Evolutionary conservation across 2,329 filamentous ascomycete genomes (phyloP), one percentile per base, ranked within the genome.

Genomic region (Paraphaeosphaeria minitans): DNA sequence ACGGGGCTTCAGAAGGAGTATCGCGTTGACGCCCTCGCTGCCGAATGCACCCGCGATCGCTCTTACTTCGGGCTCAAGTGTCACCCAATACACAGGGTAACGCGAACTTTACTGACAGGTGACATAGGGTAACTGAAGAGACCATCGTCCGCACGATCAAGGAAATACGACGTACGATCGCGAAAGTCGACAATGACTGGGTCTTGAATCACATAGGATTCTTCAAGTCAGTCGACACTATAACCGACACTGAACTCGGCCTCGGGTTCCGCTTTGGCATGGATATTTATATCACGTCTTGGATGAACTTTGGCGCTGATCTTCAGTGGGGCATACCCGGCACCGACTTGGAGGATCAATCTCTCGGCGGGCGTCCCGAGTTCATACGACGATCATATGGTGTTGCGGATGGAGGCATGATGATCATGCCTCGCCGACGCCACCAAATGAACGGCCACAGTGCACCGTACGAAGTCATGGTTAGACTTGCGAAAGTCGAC

Each of bases 281-380:
- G 9, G 73, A 76, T 53, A 65, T 74, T 21, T 76, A 74, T 58
- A 70, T 76, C 31, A 75, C 73, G 4, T 73, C 69, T 21, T 76
- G 73, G 73, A 62, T 74, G 43, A 71, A 76, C 58, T 73, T 74
- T 43, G 71, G 69, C 27, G 71, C 68, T 10, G 70, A 75, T 51
- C 55, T 67, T 33, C 61, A 66, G 51, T 76, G 73, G 73, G 63
- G 66, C 53, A 75, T 76, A 56, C 73, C 73, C 29, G 73, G 73
- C 14, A 74, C 73, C 10, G 67, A 72, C 53, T 47, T 69, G 47
- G 53, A 55, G 37, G 54, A 58, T 29, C 45, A 61, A 16, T 68
- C 67, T 24, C 66, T 73, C 9, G 66, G 63, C 14, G 71, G 71
- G 24, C 66, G 69, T 43, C 71, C 73, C n/a, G 72, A 73, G 37